Conservation (phyloP, 495 filamentous ascomycete genomes). For the Neurospora sublineolata region DNA sequence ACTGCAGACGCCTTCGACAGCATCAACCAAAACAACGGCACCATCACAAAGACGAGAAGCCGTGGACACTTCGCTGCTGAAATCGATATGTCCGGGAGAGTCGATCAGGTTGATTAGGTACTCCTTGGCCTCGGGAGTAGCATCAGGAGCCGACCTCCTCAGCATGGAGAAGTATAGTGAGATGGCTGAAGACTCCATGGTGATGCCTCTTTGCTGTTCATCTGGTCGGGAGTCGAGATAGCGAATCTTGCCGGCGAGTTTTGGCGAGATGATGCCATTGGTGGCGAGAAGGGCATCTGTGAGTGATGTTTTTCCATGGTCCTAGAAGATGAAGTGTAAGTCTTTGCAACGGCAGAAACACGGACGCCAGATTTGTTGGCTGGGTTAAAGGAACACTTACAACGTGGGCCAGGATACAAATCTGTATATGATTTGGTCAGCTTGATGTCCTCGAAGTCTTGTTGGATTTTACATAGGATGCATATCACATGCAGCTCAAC, state of each 20-base stretch:
- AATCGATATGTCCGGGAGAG: constrained; percentile 96
- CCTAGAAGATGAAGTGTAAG: constrained; percentile 31
- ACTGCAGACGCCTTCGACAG: constrained; percentile 94
- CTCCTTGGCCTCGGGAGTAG: constrained; percentile 60
- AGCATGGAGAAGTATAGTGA: constrained; percentile 93
- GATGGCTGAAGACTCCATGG: constrained; percentile 98
- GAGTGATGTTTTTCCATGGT: constrained; percentile 97
- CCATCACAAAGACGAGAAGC: constrained; percentile 92
- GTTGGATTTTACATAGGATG: constrained; percentile 14
- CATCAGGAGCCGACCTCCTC: constrained; percentile 52
- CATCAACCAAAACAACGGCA: constrained; percentile 90
- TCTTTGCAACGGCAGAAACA: background rate
- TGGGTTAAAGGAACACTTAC: constrained; percentile 7
- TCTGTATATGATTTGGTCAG: constrained; percentile 60
- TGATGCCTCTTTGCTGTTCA: constrained; percentile 94
- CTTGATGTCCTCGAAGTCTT: constrained; percentile 1
- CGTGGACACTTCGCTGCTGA: constrained; percentile 95
- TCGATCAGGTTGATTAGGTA: constrained; percentile 98
- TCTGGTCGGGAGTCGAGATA: constrained; percentile 95
- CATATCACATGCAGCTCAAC: constrained; percentile 30
- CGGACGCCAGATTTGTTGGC: background rate
- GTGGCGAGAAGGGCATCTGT: constrained; percentile 94
- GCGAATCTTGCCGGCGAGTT: constrained; percentile 93
- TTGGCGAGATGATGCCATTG: constrained; percentile 98
- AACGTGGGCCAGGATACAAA: constrained; percentile 95